These are phyloP conservation scores for Conoideocrella luteorostrata DNA, from an alignment of 2,329 filamentous ascomycete species.

Conservation along the genomic window DNA sequence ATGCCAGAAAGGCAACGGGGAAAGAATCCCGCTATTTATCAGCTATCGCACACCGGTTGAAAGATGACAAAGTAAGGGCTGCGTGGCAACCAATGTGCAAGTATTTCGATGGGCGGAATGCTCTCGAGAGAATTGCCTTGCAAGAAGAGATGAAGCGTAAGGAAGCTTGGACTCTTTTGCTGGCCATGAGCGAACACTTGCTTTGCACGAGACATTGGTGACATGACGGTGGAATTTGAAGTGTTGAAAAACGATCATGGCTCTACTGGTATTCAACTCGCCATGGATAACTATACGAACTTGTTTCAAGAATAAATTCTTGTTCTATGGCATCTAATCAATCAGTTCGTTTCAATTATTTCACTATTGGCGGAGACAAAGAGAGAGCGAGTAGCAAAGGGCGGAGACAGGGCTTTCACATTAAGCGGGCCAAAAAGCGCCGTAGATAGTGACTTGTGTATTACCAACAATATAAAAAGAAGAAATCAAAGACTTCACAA, in stretches of 20 bases:
- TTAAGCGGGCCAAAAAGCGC: neutral
- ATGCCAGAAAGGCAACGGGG: conserved; percentile 71
- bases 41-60: conserved; percentile 50
- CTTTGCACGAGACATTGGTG: conserved; percentile 66
- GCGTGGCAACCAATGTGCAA: conserved; percentile 70
- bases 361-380: too few relatives aligned
- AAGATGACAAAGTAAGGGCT: conserved; percentile 51
- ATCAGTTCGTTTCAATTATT: too few relatives aligned
- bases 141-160: conserved; percentile 82
- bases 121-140: conserved; percentile 81
- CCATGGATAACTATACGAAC: too few relatives aligned
- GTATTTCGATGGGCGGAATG: conserved; percentile 81
- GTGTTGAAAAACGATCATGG: too few relatives aligned
- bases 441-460: neutral
- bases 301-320: too few relatives aligned
- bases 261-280: too few relatives aligned
- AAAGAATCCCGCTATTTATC: conserved; percentile 67
- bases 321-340: too few relatives aligned
- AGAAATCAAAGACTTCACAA: neutral
- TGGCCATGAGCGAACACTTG: conserved; percentile 61
- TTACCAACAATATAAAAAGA: neutral
- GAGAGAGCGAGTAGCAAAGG: neutral
- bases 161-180: conserved; percentile 63
- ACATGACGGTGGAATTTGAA: neutral
- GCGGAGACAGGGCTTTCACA: too few relatives aligned